Conservation (phyloP, 352 stramenopile genomes). For the Peronospora destructor region DNA sequence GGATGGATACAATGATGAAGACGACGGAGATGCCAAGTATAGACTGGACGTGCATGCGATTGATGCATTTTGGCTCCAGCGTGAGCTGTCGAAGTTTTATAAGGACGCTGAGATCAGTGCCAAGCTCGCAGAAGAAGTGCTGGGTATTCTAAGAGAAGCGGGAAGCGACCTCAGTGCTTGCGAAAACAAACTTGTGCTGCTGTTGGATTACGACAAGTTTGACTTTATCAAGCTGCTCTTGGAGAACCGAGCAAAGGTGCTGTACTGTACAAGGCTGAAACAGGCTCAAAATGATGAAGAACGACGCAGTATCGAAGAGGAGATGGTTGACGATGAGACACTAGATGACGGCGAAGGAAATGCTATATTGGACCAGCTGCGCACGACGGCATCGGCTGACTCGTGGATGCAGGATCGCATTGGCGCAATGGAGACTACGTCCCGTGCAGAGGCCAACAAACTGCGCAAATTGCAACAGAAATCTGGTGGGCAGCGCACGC, state of each 20-base stretch:
- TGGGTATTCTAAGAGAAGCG: conserved; percentile 58
- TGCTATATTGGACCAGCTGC: conserved; percentile 87
- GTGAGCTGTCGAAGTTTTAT: conserved; percentile 93
- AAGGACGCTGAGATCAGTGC: conserved; percentile 92
- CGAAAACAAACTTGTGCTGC: conserved; percentile 95
- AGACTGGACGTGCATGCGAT: conserved; percentile 93
- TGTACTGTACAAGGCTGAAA: conserved; percentile 96
- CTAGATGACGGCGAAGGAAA: conserved; percentile 81
- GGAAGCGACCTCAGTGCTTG: conserved; percentile 77
- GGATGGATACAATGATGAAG: conserved; percentile 55
- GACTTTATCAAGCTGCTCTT: conserved; percentile 98
- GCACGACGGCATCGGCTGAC: conserved; percentile 83
- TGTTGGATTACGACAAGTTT: conserved; percentile 99
- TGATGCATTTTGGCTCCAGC: conserved; percentile 97
- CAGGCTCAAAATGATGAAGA: conserved; percentile 92
- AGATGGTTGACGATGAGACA: conserved; percentile 81
- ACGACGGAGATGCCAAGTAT: conserved; percentile 59
- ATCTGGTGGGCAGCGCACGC: conserved; percentile 19
- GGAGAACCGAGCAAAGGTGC: conserved; percentile 92
- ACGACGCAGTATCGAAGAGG: conserved; percentile 83
- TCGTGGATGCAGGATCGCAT: conserved; percentile 93
- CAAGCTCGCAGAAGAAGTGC: conserved; percentile 89
- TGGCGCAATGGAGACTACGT: conserved; percentile 77
- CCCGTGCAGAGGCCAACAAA: conserved; percentile 73
- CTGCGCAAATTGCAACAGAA: conserved; percentile 72